phyloP scores from a whole-genome alignment of 1,139 yeast species.

The Candida sanyaensis region DNA sequence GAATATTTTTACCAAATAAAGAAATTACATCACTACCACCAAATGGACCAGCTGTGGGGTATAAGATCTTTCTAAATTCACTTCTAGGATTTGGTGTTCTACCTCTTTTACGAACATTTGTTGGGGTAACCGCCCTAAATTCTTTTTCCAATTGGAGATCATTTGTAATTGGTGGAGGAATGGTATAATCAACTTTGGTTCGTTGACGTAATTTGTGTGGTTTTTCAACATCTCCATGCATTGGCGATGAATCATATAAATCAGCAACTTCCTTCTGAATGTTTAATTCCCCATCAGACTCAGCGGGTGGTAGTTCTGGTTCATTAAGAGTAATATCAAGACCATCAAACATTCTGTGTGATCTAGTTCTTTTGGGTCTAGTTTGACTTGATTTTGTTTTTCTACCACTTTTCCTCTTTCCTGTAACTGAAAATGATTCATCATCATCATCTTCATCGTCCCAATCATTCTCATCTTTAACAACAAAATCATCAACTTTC shows the following conservation, averaged over 20 bases:
- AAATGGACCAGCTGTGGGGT: conserved; percentile 97
- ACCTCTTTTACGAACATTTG: conserved; percentile 24
- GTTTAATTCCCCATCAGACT: conserved; percentile 30
- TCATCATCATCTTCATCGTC: conserved; percentile 26
- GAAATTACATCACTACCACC: conserved; percentile 89
- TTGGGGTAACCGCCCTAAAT: conserved; percentile 17
- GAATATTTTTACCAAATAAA: conserved; percentile 67
- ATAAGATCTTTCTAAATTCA: conserved; percentile 61
- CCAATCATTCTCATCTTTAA: conserved; percentile 34
- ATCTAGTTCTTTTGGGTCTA: conserved; percentile 21
- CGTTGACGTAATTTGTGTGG: conserved; percentile 72
- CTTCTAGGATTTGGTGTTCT: conserved; percentile 38
- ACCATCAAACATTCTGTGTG: conserved; percentile 15
- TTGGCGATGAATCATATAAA: conserved; percentile 52
- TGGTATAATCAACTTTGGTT: conserved; percentile 75
- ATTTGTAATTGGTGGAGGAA: conserved; percentile 78
- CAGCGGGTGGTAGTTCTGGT: conserved; percentile 26
- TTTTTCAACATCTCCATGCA: conserved; percentile 49
- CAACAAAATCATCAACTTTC: conserved; percentile 28
- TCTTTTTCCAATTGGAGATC: conserved; percentile 33
- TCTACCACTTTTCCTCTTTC: conserved; percentile 16
- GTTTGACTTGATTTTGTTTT: conserved; percentile 24
- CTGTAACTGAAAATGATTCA: conserved; percentile 23
- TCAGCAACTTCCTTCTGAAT: conserved; percentile 55
- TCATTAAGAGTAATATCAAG: conserved; percentile 20